These are phyloP conservation scores for Alternaria sp. DNA, from an alignment of 2,329 filamentous ascomycete genomes.

Conservation along the genomic window DNA sequence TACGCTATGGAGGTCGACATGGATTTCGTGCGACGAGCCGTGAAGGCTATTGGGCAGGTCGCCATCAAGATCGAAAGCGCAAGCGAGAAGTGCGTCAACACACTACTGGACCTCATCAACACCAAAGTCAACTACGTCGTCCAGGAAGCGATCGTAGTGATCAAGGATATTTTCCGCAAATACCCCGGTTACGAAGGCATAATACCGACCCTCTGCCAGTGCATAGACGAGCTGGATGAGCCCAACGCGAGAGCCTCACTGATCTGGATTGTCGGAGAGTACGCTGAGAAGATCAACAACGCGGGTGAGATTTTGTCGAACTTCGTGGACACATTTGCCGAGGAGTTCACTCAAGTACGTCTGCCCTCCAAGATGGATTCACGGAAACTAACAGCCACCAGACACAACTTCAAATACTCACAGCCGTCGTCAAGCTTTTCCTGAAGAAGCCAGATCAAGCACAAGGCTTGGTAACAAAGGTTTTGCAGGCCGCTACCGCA, in stretches of 20 bases:
- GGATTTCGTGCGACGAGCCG: slow-evolving; percentile 94
- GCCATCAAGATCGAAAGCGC: slow-evolving; percentile 98
- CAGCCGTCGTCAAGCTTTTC: slow-evolving; percentile 96
- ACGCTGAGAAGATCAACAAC: slow-evolving; percentile 98
- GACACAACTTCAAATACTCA: slow-evolving; percentile 98
- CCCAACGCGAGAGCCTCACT: slow-evolving; percentile 87
- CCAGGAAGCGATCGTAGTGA: slow-evolving; percentile 97
- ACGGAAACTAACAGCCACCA: slow-evolving; percentile 53
- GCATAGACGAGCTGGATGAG: slow-evolving; percentile 96
- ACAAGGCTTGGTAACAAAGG: slow-evolving; percentile 90
- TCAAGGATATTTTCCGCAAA: slow-evolving; percentile 97
- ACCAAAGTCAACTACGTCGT: slow-evolving; percentile 99
- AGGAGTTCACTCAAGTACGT: slow-evolving; percentile 90
- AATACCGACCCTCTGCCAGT: slow-evolving; percentile 93
- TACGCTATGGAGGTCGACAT: slow-evolving; percentile 98
- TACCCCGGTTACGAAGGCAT: slow-evolving; percentile 98
- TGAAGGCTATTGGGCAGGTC: slow-evolving; percentile 96
- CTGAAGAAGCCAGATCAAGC: slow-evolving; percentile 94
- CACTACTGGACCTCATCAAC: slow-evolving; percentile 89
- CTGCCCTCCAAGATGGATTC: background rate
- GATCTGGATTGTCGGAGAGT: slow-evolving; percentile 99
- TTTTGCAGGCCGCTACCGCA: slow-evolving; percentile 88
- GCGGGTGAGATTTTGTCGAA: slow-evolving; percentile 91
- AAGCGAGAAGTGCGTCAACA: slow-evolving; percentile 94
- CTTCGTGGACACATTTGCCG: slow-evolving; percentile 93